These are phyloP conservation scores for Infundibulicybe gibba DNA, from an alignment of 768 basidiomycete genomes.

Conservation along the genomic window DNA sequence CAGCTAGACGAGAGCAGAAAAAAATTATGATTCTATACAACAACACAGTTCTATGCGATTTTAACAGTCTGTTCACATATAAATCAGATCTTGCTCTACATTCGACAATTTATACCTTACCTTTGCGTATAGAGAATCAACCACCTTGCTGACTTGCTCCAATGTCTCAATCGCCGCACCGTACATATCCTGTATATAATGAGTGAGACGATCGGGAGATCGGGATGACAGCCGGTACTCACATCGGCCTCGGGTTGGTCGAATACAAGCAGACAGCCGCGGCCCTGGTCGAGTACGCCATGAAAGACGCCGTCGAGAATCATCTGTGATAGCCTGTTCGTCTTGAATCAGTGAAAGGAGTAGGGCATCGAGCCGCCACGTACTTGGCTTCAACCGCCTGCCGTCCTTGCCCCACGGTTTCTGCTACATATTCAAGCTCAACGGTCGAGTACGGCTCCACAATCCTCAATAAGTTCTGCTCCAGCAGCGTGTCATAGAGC, in stretches of 20 bases:
- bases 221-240: slow-evolving; percentile 24
- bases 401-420: slow-evolving; percentile 79
- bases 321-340: slow-evolving; percentile 87
- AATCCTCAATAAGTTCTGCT: slow-evolving; percentile 92
- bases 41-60: slow-evolving; percentile 15
- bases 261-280: slow-evolving; percentile 89
- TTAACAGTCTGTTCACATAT: slow-evolving; percentile 33
- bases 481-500: slow-evolving; percentile 92
- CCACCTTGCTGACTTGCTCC: slow-evolving; percentile 90
- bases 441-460: slow-evolving; percentile 95
- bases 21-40: too few relatives aligned
- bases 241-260: slow-evolving; percentile 86
- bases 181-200: slow-evolving; percentile 66
- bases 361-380: slow-evolving; percentile 19
- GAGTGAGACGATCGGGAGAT: not conserved
- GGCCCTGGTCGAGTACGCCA: slow-evolving; percentile 95
- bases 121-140: slow-evolving; percentile 91
- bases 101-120: slow-evolving; percentile 12
- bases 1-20: too few relatives aligned
- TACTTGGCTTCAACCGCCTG: slow-evolving; percentile 92
- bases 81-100: not conserved
- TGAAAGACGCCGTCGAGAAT: slow-evolving; percentile 93
- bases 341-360: not conserved
- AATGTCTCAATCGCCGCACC: slow-evolving; percentile 86
- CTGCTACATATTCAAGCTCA: slow-evolving; percentile 88